Conservation (phyloP, 495 filamentous ascomycete species). For the Opeltia flavorubescens region DNA sequence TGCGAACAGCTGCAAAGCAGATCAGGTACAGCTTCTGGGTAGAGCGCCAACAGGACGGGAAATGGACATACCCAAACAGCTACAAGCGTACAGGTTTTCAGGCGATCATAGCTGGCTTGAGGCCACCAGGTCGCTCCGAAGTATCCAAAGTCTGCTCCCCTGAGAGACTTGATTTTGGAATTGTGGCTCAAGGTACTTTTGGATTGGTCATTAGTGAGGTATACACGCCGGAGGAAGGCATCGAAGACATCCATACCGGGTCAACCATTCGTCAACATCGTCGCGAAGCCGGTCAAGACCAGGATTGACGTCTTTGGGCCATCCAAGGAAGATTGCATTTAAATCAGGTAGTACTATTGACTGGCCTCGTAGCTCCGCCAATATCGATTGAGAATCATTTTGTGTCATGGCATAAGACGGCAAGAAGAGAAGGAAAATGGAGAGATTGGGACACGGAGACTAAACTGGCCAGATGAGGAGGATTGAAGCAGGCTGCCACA, state of each 20-base stretch:
- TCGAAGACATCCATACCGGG: not conserved
- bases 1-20: not conserved
- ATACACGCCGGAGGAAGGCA: no score
- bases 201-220: not conserved
- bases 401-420: not conserved
- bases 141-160: slow-evolving; percentile 2
- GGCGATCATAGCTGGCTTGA: not conserved
- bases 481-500: no score
- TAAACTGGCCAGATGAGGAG: no score
- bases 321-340: not conserved
- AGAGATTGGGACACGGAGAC: no score
- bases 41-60: not conserved
- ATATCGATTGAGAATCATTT: not conserved
- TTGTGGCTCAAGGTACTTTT: not conserved
- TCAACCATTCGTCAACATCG: slow-evolving; percentile 1
- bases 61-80: not conserved
- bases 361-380: not conserved
- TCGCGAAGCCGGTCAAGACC: not conserved
- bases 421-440: no score
- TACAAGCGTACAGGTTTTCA: slow-evolving; percentile 1
- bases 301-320: not conserved
- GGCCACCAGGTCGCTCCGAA: slow-evolving; percentile 8
- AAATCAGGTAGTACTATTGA: slow-evolving; percentile 3
- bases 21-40: not conserved
- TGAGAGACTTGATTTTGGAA: not conserved